Base-by-base conservation (phyloP, 1,139 yeast genomes). In the Hyphopichia burtonii region DNA sequence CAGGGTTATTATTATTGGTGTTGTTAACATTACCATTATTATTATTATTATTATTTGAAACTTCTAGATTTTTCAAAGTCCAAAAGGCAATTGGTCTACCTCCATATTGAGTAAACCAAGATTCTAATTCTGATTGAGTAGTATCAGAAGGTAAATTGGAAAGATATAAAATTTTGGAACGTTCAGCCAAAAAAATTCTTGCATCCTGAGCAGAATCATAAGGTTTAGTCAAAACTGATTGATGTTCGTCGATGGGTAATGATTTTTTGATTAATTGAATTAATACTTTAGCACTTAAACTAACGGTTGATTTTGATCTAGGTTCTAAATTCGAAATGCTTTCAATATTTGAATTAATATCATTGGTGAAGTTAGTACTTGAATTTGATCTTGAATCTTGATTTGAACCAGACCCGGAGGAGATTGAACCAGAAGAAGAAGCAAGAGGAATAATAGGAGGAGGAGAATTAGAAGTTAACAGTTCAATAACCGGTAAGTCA, bases 41-140 rank as follows among this genome's bases (percentile, higher is more conserved):
- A 18, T 36, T 41, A 22, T 38, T 38, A 23, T 39, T 43, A 16
- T 42, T 48, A 32, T 46, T 44, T 39, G 47, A 51, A 3, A 53
- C 39, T 33, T 82, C 85, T 31, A 81, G 74, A 14, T 75, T 71
- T 55, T 84, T 83, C 42, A 90, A 71, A 1, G 94, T 83, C 96
- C 96, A 89, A 58, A 89, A 87, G 7, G 96, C 94, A 39, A 87
- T 76, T 1, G 96, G 96, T 38, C 93, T 74, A 3, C 89, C 86
- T 2, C 96, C 96, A 57, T 78, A 83, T 57, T 86, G 95, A 3
- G 90, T 81, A 57, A 89, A 89, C 96, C 97, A 91, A 33, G 85
- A 76, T 65, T 91, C 97, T 40, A 91, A 69, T 61, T 91, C 97
- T 33, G 90, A 78, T 61, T 90, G 97, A 1, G 96, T 90, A 4